Conservation (phyloP, 257 asterid genomes). For the Solanum piurae region DNA sequence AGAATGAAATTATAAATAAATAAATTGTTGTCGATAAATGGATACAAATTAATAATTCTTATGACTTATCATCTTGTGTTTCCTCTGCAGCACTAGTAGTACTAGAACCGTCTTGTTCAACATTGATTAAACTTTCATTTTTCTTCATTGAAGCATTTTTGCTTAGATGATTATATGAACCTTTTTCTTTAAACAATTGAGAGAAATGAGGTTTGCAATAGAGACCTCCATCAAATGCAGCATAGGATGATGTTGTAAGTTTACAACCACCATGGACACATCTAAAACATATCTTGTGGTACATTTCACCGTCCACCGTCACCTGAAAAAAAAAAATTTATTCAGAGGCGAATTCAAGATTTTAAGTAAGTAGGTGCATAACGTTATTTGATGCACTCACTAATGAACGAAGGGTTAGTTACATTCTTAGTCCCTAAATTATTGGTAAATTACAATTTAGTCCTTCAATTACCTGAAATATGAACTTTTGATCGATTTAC, state of each 20-base stretch:
- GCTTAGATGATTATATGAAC: slow-evolving; percentile 58
- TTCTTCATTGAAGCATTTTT: slow-evolving; percentile 40
- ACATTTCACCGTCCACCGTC: slow-evolving; percentile 63
- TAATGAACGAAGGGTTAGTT: not conserved
- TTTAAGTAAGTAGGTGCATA: not conserved
- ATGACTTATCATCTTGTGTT: not conserved
- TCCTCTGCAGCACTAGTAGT: not conserved
- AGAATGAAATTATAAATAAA: not conserved
- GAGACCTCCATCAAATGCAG: slow-evolving; percentile 67
- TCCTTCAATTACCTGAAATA: too few relatives aligned
- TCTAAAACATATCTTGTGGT: slow-evolving; percentile 66
- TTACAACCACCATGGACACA: slow-evolving; percentile 83
- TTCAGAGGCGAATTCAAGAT: not conserved
- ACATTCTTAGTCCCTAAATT: not conserved
- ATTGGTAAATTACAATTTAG: not conserved
- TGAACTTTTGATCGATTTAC: not conserved
- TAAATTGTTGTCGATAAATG: not conserved
- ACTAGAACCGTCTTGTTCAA: not conserved
- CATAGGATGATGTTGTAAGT: slow-evolving; percentile 64
- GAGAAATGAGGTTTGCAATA: slow-evolving; percentile 82
- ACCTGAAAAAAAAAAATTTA: slow-evolving; percentile 17
- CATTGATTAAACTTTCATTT: not conserved
- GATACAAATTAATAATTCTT: not conserved
- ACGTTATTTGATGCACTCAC: fast-evolving
- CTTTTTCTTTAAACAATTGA: slow-evolving; percentile 72